phyloP scores from a whole-genome alignment of 176 grass and related monocot genomes.

The Hordeum vulgare region MorexV3_pseudomolecules_assembly NC_058521.1:370766512-370767011 shows the following conservation, averaged over 20 bases:
- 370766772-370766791: not conserved
- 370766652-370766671: not conserved
- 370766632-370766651: not conserved
- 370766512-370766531: not conserved
- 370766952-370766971: slow-evolving; percentile 5
- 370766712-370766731: not conserved
- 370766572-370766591: not conserved
- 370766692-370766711: not conserved
- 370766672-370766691: not conserved
- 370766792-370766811: not conserved
- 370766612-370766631: not conserved
- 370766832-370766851: not conserved
- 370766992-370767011: not conserved
- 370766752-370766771: not conserved
- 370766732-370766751: not conserved
- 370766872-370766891: not conserved
- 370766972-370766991: not conserved
- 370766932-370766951: not conserved
- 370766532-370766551: not conserved
- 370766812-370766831: not conserved
- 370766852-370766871: not conserved
- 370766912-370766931: not conserved
- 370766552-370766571: not conserved
- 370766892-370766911: not conserved
- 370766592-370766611: not conserved